Evolutionary conservation across 2,329 filamentous ascomycete species (phyloP), one percentile per base, ranked within the genome.

Genomic region (Aaosphaeria pasadenensis): DNA sequence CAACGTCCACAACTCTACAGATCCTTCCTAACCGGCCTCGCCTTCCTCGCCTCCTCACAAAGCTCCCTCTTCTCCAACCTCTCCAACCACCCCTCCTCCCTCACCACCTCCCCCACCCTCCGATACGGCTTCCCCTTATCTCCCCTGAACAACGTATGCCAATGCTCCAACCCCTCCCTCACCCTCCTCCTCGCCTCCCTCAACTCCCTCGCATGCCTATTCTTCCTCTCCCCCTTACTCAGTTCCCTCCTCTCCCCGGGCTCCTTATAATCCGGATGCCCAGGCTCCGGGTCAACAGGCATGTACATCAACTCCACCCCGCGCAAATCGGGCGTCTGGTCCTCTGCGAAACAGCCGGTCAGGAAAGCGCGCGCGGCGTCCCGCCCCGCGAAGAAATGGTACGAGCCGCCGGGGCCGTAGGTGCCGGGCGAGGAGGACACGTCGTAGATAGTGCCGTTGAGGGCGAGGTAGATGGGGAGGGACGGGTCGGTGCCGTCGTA

Each of bases 321-420:
- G 52, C 88, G 82, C 68, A 96, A 74, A 73, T 99, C 94, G 4
- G 88, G 80, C 2, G 86, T 94, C 31, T 85, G 77, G 76, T 99
- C 94, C 54, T 90, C 86, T 36, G 82, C 76, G 74, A 99, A 99
- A 71, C 94, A 99, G 13, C 89, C 90, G 2, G 94, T 97, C 17
- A 99, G 85, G 71, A 91, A 99, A 17, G 86, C 90, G 43, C 94
- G 86, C 11, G 88, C 84, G 32, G 92, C 91, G 71, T 99, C 94
- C 53, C 80, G 80, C 51, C 92, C 94, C 0, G 91, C 83, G 70
- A 99, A 96, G 73, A 87, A 86, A 62, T 85, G 80, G 77, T 99
- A 99, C 35, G 84, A 84, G 4, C 91, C 94, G 30, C 90, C 91
- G 0, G 91, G 80, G 71, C 58, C 82, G 77, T 79, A 79, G 47